Base-by-base conservation (phyloP, 106 monocot genomes). In the Ottelia alismoides region DNA sequence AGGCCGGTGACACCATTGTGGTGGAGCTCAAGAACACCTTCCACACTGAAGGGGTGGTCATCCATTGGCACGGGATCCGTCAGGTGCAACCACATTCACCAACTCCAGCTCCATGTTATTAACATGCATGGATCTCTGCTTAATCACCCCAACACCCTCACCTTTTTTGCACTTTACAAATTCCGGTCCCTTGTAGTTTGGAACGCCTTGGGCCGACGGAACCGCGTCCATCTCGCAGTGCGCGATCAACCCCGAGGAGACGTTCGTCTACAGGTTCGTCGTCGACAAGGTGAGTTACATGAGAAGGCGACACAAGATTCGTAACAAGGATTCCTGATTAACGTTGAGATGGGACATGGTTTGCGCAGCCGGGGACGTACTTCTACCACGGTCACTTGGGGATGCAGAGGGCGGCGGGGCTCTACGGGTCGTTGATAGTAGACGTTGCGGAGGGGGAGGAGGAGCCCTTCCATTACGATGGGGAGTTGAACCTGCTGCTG, bases 361-460 rank as follows among this genome's bases (percentile, higher is more conserved):
- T 16, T 20, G 0, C 30, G 22, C 60, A 92, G 92, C 31, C 85
- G 0, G 92, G 92, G 2, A 92, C 92, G 30, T 76, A 76, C 65
- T 71, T 92, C 65, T 92, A 92, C 64, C 92, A 92, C 10, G 92
- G 82, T 18, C 92, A 92, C 68, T 86, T 79, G 40, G 92, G 92
- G 30, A 92, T 92, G 92, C 92, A 92, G 63, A 70, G 92, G 53
- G 64, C 85, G 0, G 92, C 85, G 5, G 92, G 92, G 20, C 56
- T 92, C n/a, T 85, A 92, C 23, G 92, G 92, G 0, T 70, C 74
- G 0, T 68, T 92, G 27, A 85, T 85, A 53, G 85, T 92, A 10
- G 79, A 79, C 47, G 66, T 65, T 11, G 65, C 78, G 0, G 74
- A 86, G 9, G 78, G 74, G 5, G 75, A 75, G 51, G 55, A 65